Evolutionary conservation across 306 rosid species (phyloP).

Genomic region (Purshia tridentata): DNA sequence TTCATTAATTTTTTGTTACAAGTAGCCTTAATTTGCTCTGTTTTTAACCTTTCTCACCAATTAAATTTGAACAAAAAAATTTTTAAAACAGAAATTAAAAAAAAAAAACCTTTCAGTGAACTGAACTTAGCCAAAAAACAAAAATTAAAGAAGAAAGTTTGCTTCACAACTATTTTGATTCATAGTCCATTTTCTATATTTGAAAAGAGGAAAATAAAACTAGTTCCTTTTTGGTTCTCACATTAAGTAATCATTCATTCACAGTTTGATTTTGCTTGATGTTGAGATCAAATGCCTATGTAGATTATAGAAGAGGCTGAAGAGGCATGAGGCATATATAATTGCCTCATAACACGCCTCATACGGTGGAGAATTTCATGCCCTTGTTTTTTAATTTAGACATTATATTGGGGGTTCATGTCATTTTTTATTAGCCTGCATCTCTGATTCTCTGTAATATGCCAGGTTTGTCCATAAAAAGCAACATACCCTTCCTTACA

Average conservation of each 20-base stretch:
- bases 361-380: conserved; percentile 18
- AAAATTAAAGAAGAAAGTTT: too few species aligned
- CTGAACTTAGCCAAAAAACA: too few species aligned
- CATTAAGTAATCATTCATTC: too few species aligned
- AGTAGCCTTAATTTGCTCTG: background rate
- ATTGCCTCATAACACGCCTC: conserved; percentile 17
- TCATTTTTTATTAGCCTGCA: background rate
- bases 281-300: background rate
- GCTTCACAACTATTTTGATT: background rate
- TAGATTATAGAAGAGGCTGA: background rate
- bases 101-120: too few species aligned
- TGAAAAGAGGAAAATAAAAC: too few species aligned
- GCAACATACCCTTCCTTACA: background rate
- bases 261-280: background rate
- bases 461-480: background rate
- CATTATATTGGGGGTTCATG: background rate
- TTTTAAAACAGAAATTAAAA: background rate
- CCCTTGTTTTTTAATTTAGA: background rate
- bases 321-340: background rate
- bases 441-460: background rate
- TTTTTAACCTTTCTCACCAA: background rate
- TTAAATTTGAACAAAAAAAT: background rate
- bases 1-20: background rate
- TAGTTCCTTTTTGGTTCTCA: background rate
- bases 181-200: too few species aligned